Conservation (phyloP, 495 filamentous ascomycete species). For the Hypoxylon cercidicola region DNA sequence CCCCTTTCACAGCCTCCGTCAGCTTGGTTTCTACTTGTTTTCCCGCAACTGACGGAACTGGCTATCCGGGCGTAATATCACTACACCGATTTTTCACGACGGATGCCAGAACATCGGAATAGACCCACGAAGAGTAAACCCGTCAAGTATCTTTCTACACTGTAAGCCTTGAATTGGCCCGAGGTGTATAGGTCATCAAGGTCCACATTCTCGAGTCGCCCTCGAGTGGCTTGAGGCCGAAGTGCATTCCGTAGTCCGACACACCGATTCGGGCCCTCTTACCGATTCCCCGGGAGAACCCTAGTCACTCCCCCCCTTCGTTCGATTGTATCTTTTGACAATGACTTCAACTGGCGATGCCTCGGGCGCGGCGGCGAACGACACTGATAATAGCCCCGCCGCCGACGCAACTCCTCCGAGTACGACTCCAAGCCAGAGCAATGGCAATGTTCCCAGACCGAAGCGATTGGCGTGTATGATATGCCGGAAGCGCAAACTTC, state of each 20-base stretch:
- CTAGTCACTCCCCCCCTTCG: background rate
- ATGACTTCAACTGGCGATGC: constrained; percentile 29
- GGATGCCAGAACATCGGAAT: constrained; percentile 3
- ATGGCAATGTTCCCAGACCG: constrained; percentile 75
- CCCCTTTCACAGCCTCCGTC: constrained; percentile 17
- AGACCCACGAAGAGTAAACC: background rate
- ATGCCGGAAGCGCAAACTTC: constrained; percentile 91
- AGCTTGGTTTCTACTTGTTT: constrained; percentile 6
- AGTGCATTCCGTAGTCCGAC: constrained; percentile 25
- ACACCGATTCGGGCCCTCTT: constrained; percentile 7
- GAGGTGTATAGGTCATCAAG: constrained; percentile 7
- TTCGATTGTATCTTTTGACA: constrained; percentile 10
- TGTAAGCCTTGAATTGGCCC: constrained; percentile 8
- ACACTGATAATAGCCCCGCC: constrained; percentile 43
- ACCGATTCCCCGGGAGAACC: background rate
- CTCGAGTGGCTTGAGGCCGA: constrained; percentile 22
- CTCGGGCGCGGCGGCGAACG: constrained; percentile 32
- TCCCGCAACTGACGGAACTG: constrained; percentile 6
- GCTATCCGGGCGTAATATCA: constrained; percentile 12
- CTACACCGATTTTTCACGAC: constrained; percentile 13
- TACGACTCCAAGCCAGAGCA: constrained; percentile 51
- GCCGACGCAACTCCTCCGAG: constrained; percentile 28
- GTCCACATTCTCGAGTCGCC: constrained; percentile 6
- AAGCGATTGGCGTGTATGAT: constrained; percentile 98
- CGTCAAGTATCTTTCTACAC: constrained; percentile 5